Conservation (phyloP, 2,329 filamentous ascomycete genomes). For the Colletotrichum sp. region DNA sequence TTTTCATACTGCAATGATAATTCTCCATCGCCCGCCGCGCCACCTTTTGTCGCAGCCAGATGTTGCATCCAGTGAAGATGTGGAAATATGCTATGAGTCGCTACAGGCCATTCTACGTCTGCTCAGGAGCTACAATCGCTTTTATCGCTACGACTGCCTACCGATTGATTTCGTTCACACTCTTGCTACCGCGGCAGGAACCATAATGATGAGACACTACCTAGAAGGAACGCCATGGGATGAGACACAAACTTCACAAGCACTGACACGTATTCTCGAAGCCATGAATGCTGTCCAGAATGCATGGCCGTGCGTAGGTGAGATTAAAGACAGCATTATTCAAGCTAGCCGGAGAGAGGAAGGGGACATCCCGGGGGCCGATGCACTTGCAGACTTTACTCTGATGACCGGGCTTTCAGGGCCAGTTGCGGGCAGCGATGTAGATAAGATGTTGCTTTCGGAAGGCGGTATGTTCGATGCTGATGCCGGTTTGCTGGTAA, state of each 20-base stretch:
- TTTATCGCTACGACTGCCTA: conserved; percentile 36
- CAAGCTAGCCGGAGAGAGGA: neutral
- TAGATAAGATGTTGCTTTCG: neutral
- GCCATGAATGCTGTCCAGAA: conserved; percentile 58
- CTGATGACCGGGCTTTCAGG: neutral
- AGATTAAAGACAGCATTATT: conserved; percentile 41
- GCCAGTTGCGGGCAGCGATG: neutral
- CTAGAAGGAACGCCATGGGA: conserved; percentile 44
- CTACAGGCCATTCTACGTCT: conserved; percentile 49
- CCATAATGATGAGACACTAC: conserved; percentile 51
- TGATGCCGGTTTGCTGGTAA: conserved; percentile 1
- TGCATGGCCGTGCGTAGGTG: conserved; percentile 50
- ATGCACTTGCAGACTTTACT: neutral
- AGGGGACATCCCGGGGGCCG: neutral
- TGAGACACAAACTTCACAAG: conserved; percentile 51
- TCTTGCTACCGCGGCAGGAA: conserved; percentile 50
- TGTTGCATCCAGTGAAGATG: conserved; percentile 46
- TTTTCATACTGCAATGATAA: conserved; percentile 57
- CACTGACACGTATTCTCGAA: conserved; percentile 53
- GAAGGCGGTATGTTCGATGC: neutral
- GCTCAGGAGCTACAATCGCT: conserved; percentile 47
- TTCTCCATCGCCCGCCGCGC: conserved; percentile 53
- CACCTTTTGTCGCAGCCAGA: conserved; percentile 45
- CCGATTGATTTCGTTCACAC: conserved; percentile 52
- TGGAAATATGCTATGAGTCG: conserved; percentile 56